Percentiles rank a stretch among this genome's conserved stretches.
Evolutionary conservation across 1,139 yeast species (phyloP).

Genomic region (Eremothecium cymbalariae): DNA sequence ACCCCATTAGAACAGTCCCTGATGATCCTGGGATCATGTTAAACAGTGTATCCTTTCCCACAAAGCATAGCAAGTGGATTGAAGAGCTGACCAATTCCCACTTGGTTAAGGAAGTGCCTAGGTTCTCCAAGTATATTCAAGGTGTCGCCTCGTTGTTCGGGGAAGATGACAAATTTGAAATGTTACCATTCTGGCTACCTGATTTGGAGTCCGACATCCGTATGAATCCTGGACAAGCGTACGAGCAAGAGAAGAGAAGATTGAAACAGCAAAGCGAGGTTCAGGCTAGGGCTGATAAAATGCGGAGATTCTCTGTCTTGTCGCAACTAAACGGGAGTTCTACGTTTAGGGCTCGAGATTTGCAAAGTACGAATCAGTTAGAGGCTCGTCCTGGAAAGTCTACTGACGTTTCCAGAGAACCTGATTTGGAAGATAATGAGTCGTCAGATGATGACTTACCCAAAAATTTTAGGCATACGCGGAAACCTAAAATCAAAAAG

Average conservation of each 20-base stretch:
- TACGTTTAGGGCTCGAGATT: no score
- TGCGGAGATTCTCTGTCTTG: constrained; percentile 31
- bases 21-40: no score
- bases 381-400: no score
- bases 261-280: constrained; percentile 40
- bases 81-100: constrained; percentile 78
- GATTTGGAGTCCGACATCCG: constrained; percentile 79
- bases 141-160: constrained; percentile 82
- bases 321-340: constrained; percentile 6
- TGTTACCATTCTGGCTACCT: constrained; percentile 90
- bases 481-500: constrained; percentile 9
- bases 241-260: constrained; percentile 45
- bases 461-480: neutral
- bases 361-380: no score
- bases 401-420: constrained; percentile 15
- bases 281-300: constrained; percentile 38
- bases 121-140: constrained; percentile 82
- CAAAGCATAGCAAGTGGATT: constrained; percentile 64
- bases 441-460: constrained; percentile 35
- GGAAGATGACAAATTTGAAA: constrained; percentile 76
- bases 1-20: constrained; percentile 22
- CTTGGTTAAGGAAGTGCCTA: constrained; percentile 83
- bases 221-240: constrained; percentile 67
- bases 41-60: no score
- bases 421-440: constrained; percentile 39